Base-by-base conservation (phyloP, 2,329 filamentous ascomycete genomes). In the Arthrobotrys iridis region DNA sequence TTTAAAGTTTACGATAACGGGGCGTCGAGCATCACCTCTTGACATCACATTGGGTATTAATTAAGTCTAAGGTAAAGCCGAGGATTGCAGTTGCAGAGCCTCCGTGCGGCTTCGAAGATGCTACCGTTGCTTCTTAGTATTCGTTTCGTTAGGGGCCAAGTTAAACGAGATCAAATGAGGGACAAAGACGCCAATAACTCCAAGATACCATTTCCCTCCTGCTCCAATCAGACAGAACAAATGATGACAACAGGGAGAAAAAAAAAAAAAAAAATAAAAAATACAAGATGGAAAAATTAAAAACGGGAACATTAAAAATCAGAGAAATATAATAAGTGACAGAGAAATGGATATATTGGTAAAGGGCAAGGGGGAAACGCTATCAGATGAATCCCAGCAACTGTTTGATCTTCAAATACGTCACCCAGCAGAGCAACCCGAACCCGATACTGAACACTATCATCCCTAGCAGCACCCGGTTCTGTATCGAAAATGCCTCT, bases 401-500 rank as follows among this genome's bases (percentile, higher is more conserved):
- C 30, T 66, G 62, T 33, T 66, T 66, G 22, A 66, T 41, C 52
- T 67, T 74, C 45, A 74, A 35, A 55, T 74, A 74, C 33, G 62
- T 60, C 70, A 64, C 55, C 70, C 70, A 74, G 48, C 70, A 74
- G 11, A 66, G 62, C 13, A 74, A 28, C 4, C 70, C 70, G 41
- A 74, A 74, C 55, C 55, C 70, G 10, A 74, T 58, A 13, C 70
- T 74, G 40, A 67, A 74, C 13, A 66, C 70, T 7, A 24, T 55
- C 70, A 74, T 74, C 55, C 70, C 70, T n/a, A 74, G n/a, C 46
- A 74, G 20, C 70, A 74, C 70, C 24, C 70, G 52, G 55, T 74
- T 74, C 63, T 74, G 70, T 62, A 74, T 74, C 62, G 70, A 62
- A 22, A 74, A 74, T 40, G 70, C 70, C 55, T 74, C 70, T 74